Evolutionary conservation across 2,329 filamentous ascomycete genomes (phyloP).

Genomic region (Pseudogymnoascus sp.): DNA sequence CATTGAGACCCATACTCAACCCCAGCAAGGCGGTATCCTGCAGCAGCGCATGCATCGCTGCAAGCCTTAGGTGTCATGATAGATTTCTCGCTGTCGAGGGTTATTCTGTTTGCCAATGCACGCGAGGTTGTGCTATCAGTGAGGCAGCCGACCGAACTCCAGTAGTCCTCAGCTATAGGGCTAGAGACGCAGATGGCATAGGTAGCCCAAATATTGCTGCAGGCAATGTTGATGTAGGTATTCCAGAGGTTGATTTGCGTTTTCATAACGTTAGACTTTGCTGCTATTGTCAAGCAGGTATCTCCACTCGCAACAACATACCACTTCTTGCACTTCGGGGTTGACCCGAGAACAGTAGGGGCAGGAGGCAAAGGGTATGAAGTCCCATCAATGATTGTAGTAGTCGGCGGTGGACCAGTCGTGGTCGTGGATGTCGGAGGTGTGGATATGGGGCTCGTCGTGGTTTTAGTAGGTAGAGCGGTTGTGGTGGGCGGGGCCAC

Average conservation of each 20-base stretch:
- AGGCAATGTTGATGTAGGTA: neutral
- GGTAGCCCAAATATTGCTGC: neutral
- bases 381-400: neutral
- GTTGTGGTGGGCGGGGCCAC: neutral
- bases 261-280: neutral
- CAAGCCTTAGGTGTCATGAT: neutral
- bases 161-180: neutral
- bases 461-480: neutral
- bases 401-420: neutral
- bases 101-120: neutral
- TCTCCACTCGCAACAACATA: neutral
- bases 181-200: neutral
- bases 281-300: neutral
- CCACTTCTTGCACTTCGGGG: slow-evolving; percentile 1
- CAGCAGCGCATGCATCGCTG: neutral
- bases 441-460: neutral
- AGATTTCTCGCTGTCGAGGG: neutral
- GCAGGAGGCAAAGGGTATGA: neutral
- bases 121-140: neutral
- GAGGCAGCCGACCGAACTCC: neutral
- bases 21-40: neutral
- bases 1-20: neutral
- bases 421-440: neutral
- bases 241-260: neutral
- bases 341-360: neutral